Percentiles rank a stretch among this genome's conserved stretches.
These are phyloP conservation scores for Phlebiopsis gigantea DNA, from an alignment of 768 basidiomycete species.

Conservation along the genomic window DNA sequence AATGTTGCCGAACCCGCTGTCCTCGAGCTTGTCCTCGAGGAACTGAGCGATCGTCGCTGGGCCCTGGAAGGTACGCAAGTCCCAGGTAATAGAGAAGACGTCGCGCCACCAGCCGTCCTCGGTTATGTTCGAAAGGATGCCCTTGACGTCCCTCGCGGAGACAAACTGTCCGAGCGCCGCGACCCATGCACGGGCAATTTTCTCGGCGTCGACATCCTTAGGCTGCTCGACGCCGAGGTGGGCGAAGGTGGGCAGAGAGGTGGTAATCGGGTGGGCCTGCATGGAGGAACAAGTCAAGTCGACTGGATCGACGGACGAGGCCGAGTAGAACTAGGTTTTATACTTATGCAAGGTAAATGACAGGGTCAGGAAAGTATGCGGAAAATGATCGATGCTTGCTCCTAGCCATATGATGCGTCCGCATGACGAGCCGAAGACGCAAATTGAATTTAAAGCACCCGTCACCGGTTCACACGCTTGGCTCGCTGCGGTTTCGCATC, in stretches of 20 bases:
- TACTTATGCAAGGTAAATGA: background rate
- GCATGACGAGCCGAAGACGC: conserved; percentile 4
- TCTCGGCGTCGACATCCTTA: conserved; percentile 29
- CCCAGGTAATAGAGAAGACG: conserved; percentile 38
- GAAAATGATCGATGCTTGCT: conserved; percentile 3
- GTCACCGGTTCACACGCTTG: conserved; percentile 1
- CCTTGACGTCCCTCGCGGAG: conserved; percentile 28
- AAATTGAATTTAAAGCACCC: background rate
- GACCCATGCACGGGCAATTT: conserved; percentile 38
- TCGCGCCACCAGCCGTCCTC: conserved; percentile 30
- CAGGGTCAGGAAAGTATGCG: background rate
- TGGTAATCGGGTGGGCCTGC: conserved; percentile 2
- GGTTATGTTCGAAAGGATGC: conserved; percentile 29
- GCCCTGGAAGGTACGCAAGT: conserved; percentile 44
- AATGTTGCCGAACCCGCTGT: conserved; percentile 11
- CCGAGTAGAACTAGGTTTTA: background rate
- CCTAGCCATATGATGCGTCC: background rate
- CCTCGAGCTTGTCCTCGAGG: conserved; percentile 21
- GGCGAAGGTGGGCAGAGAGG: conserved; percentile 25
- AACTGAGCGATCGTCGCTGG: conserved; percentile 30
- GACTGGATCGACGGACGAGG: background rate
- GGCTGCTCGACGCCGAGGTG: conserved; percentile 18
- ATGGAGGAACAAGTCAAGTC: too few relatives aligned
- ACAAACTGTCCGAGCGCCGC: conserved; percentile 30
- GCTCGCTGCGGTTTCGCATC: background rate